Percentiles rank a stretch among this genome's conserved stretches.
Conservation (phyloP, 225 moss, liverwort and hornwort genomes). For the Climacium dendroides region DNA sequence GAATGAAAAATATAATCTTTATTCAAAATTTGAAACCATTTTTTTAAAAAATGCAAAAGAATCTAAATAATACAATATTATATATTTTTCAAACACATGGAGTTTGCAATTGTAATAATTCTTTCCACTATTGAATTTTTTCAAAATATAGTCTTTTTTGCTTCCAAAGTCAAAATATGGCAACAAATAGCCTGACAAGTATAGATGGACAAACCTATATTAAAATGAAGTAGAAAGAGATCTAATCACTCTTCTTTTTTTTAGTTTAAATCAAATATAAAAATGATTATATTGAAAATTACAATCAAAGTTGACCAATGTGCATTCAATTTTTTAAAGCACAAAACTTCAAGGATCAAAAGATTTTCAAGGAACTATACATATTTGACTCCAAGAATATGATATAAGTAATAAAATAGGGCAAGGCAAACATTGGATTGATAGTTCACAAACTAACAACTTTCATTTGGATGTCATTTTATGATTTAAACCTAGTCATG, state of each 20-base stretch:
- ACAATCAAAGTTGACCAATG: background rate
- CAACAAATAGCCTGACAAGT: too few relatives aligned
- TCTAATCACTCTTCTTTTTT: background rate
- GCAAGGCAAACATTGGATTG: background rate
- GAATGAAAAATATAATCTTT: background rate
- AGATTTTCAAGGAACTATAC: too few relatives aligned
- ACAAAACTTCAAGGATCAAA: too few relatives aligned
- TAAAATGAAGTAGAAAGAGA: background rate
- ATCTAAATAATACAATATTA: background rate
- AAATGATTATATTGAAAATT: background rate
- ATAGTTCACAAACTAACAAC: background rate
- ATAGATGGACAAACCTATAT: too few relatives aligned
- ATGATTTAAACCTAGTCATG: background rate
- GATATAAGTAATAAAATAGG: background rate
- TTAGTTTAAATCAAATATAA: background rate
- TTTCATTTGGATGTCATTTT: background rate
- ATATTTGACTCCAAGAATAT: too few relatives aligned
- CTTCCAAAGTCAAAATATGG: too few relatives aligned
- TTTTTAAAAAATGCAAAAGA: background rate
- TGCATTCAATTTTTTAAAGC: too few relatives aligned
- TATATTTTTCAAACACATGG: background rate
- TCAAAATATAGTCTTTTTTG: too few relatives aligned
- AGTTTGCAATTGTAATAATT: background rate
- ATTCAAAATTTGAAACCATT: too few relatives aligned
- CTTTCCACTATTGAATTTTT: background rate